Conservation (phyloP, 2,329 filamentous ascomycete species). For the Botrytis sinoallii region DNA sequence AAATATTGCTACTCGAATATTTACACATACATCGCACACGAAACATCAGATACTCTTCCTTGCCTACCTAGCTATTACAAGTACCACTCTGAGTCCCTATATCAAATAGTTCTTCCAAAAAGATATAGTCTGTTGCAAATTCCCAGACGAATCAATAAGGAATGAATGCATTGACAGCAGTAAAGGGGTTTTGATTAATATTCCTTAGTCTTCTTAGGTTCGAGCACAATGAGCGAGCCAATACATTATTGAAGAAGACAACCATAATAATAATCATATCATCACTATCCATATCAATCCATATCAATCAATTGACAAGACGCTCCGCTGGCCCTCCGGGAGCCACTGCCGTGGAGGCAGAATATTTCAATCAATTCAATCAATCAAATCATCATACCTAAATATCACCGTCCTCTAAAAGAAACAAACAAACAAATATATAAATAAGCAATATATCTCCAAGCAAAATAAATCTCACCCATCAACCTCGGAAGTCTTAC, state of each 20-base stretch:
- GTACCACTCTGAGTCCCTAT: neutral
- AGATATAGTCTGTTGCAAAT: neutral
- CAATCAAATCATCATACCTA: neutral
- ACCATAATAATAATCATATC: neutral
- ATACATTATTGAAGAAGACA: neutral
- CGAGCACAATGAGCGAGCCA: neutral
- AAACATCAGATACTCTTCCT: neutral
- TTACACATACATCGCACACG: neutral
- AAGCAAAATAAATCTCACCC: neutral
- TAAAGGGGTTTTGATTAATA: neutral
- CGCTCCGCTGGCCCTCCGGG: neutral
- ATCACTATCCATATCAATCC: neutral
- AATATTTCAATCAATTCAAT: neutral
- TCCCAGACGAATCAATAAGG: neutral
- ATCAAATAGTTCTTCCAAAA: neutral
- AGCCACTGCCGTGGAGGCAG: neutral
- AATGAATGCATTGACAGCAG: neutral
- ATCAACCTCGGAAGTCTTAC: neutral
- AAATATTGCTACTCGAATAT: neutral
- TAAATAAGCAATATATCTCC: neutral
- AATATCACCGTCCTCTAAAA: neutral
- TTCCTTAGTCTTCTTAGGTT: neutral
- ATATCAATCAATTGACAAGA: neutral
- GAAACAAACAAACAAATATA: neutral
- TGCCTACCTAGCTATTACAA: neutral